Evolutionary conservation across 2,329 filamentous ascomycete genomes (phyloP).

Genomic region (Mariannaea elegans): DNA sequence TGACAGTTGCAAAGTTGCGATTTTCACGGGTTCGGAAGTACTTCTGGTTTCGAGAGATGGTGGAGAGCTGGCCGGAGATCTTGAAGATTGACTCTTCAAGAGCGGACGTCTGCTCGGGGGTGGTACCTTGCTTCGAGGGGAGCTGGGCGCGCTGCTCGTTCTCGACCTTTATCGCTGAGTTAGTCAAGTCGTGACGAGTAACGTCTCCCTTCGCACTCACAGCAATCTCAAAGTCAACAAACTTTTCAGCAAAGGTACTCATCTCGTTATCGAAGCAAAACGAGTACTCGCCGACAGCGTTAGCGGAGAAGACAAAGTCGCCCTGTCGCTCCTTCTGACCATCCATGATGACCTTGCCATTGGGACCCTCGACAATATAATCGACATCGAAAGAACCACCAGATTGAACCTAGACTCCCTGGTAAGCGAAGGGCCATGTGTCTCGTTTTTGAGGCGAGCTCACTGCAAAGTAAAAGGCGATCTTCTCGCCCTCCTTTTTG

Average conservation of each 20-base stretch:
- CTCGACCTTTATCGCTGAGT: constrained; percentile 73
- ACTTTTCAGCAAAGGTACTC: constrained; percentile 97
- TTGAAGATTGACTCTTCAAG: constrained; percentile 97
- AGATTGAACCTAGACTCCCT: constrained; percentile 82
- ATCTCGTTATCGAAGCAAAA: constrained; percentile 99
- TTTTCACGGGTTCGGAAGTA: constrained; percentile 99
- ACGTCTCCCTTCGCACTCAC: constrained; percentile 45
- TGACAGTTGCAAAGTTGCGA: constrained; percentile 97
- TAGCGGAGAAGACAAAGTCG: constrained; percentile 97
- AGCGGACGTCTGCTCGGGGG: constrained; percentile 85
- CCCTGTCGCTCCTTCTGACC: constrained; percentile 93
- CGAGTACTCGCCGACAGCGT: constrained; percentile 85
- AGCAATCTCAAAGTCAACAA: constrained; percentile 97
- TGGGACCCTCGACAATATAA: constrained; percentile 86
- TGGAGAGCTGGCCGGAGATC: constrained; percentile 90
- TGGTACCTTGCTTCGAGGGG: constrained; percentile 87
- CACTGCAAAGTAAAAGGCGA: constrained; percentile 99
- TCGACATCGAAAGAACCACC: constrained; percentile 98
- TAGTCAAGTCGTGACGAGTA: background rate
- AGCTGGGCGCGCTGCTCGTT: constrained; percentile 85
- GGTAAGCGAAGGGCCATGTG: constrained; percentile 19
- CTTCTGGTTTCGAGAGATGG: constrained; percentile 96
- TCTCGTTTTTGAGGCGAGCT: constrained; percentile 44
- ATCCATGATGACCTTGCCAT: constrained; percentile 81
- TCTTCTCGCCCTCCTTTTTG: constrained; percentile 81